Evolutionary conservation across 805 yeast genomes (phyloP).

Genomic region (Myxozyma kluyveri): DNA sequence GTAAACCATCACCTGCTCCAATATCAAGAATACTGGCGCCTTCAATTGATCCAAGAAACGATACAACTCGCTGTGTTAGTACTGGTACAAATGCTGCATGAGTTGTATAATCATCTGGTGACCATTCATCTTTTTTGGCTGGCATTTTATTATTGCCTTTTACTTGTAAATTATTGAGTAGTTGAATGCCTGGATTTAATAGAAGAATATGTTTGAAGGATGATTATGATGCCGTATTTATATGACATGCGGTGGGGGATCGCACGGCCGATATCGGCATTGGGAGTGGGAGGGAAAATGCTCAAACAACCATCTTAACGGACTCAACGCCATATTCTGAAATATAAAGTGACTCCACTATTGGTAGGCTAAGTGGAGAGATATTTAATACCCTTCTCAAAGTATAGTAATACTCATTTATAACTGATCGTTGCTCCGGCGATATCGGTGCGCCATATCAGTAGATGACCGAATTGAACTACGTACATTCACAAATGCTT

Average conservation of each 20-base stretch:
- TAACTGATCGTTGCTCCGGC: no score
- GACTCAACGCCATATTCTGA: no score
- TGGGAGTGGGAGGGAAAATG: not conserved
- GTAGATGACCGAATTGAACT: no score
- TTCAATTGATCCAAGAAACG: slow-evolving; percentile 14
- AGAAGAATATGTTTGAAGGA: no score
- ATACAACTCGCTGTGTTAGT: slow-evolving; percentile 23
- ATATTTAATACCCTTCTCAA: no score
- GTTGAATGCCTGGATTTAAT: no score
- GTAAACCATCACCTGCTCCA: slow-evolving; percentile 30
- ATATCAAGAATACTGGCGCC: slow-evolving; percentile 26
- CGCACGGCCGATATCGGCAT: not conserved
- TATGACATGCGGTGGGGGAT: not conserved
- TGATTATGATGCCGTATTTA: not conserved
- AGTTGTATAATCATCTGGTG: slow-evolving; percentile 18
- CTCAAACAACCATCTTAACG: no score
- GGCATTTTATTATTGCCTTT: not conserved
- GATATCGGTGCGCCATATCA: no score
- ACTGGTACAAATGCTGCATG: slow-evolving; percentile 28
- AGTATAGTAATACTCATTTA: no score
- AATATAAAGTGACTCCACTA: no score
- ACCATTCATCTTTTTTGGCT: slow-evolving; percentile 19
- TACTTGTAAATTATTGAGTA: not conserved
- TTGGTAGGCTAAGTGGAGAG: no score
- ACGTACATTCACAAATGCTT: no score